A percentile compares a stretch with the other conserved stretches of the same genome.
Conservation (phyloP, 1,284 basidiomycete species). For the Apiotrichum domesticum region DNA sequence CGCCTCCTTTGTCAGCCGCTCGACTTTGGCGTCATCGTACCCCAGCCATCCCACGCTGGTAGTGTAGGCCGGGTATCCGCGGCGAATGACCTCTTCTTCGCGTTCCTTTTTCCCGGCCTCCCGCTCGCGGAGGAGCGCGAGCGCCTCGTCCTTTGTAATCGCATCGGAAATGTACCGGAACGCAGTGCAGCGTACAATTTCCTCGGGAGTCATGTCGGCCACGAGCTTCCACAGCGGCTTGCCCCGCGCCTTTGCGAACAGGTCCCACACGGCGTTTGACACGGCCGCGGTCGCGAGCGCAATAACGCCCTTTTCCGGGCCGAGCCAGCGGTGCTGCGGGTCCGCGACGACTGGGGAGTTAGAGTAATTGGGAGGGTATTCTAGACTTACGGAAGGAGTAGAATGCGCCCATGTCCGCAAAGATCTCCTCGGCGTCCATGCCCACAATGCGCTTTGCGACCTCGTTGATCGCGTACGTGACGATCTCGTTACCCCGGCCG, state of each 20-base stretch:
- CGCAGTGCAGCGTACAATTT: conserved; percentile 73
- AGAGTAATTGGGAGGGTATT: too few species aligned
- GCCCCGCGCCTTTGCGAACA: conserved; percentile 50
- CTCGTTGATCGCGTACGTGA: conserved; percentile 71
- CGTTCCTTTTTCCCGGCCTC: conserved; percentile 70
- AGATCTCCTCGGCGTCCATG: conserved; percentile 75
- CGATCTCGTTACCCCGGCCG: conserved; percentile 89
- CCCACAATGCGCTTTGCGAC: conserved; percentile 75
- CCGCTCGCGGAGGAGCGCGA: conserved; percentile 71
- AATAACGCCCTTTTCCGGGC: conserved; percentile 52
- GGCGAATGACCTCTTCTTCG: conserved; percentile 60
- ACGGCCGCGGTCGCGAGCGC: conserved; percentile 53
- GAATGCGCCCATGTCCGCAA: conserved; percentile 72
- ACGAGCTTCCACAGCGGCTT: conserved; percentile 57
- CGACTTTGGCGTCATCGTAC: conserved; percentile 87
- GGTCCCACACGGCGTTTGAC: conserved; percentile 51
- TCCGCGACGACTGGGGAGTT: conserved; percentile 60
- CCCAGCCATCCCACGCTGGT: conserved; percentile 90
- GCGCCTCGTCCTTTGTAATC: conserved; percentile 82
- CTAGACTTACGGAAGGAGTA: conserved; percentile 43
- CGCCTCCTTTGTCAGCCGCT: conserved; percentile 76
- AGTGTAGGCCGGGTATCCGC: conserved; percentile 87
- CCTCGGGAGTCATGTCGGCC: conserved; percentile 59
- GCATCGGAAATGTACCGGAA: conserved; percentile 93
- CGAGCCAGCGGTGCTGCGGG: conserved; percentile 80